Base-by-base conservation (phyloP, 2,329 filamentous ascomycete species). In the Neonectria ditissima region DNA sequence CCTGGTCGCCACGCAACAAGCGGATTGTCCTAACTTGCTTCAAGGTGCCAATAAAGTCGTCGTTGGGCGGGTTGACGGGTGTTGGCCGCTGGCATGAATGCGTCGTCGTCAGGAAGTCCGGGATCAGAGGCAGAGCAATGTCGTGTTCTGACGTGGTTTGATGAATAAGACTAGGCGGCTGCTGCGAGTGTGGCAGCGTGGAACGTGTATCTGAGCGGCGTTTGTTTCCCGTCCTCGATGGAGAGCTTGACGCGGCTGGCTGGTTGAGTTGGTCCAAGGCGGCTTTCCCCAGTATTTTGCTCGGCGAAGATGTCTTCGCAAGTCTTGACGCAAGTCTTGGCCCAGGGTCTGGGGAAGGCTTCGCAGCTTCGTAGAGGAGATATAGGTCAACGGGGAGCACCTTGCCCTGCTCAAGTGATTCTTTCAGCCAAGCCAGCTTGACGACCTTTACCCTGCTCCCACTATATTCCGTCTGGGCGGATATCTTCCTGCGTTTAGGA, bases 41-140 rank as follows among this genome's bases (percentile, higher is more conserved):
- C 5, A 99, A 84, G 64, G 92, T 84, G 1, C 86, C 79, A 44
- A 97, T 87, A 75, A 99, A 98, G 0, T 78, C 78, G 44, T 88
- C 83, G 70, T 98, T 98, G 0, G 92, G 91, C 0, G 89, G 83
- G 58, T 90, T 80, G 0, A 87, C 79, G 0, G 89, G 91, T 0
- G 94, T 93, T 1, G 89, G 87, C 24, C 95, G 89, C 75, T 97
- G 88, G 72, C 96, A 98, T 5, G 94, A 90, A 77, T 96, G 97
- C 6, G 71, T 73, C 5, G 75, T 78, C 28, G 86, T 83, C 58
- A 91, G 78, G 44, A 83, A 97, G 2, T 87, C 86, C 1, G 94
- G 94, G 13, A 92, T 79, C 0, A 86, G 82, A 0, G 92, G 93
- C 1, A 92, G 75, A 63, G 78, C 62, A 18, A 85, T 82, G 26